Percentiles rank a stretch among this genome's conserved stretches.
Evolutionary conservation across 495 filamentous ascomycete species (phyloP).

Genomic region (Aspergillus heteromorphus): DNA sequence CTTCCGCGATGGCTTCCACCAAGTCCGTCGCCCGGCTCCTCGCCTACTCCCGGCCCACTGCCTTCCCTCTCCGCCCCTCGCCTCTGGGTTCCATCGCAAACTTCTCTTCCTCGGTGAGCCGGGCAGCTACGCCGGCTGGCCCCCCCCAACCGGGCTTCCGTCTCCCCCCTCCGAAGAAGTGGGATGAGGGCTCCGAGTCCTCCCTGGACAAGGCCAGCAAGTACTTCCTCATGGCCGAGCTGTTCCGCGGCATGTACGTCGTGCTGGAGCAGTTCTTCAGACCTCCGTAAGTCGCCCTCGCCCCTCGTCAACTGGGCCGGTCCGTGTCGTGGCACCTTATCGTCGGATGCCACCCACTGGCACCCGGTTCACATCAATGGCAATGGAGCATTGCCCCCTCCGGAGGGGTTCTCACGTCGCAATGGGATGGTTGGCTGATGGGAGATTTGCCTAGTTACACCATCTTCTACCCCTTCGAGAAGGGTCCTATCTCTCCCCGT

Average conservation of each 20-base stretch:
- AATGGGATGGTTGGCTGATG: constrained; percentile 5
- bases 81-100: constrained; percentile 47
- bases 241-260: constrained; percentile 96
- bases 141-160: constrained; percentile 76
- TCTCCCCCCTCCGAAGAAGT: constrained; percentile 57
- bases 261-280: constrained; percentile 97
- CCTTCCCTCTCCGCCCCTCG: constrained; percentile 26
- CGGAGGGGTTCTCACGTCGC: not conserved
- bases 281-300: constrained; percentile 73
- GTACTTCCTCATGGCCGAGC: constrained; percentile 92
- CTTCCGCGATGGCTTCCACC: constrained; percentile 46
- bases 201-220: constrained; percentile 77
- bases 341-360: constrained; percentile 1
- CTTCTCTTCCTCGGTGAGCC: constrained; percentile 57
- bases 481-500: constrained; percentile 94
- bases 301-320: not conserved
- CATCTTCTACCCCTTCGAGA: constrained; percentile 98
- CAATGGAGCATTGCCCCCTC: not conserved
- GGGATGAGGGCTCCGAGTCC: constrained; percentile 65
- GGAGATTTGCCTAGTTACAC: constrained; percentile 62
- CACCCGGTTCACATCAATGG: not conserved
- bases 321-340: not conserved
- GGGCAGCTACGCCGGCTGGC: constrained; percentile 66
- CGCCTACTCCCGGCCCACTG: constrained; percentile 39
- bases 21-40: constrained; percentile 49